Evolutionary conservation across 441 rosid genomes (phyloP).

Genomic region (Biscutella laevigata): DNA sequence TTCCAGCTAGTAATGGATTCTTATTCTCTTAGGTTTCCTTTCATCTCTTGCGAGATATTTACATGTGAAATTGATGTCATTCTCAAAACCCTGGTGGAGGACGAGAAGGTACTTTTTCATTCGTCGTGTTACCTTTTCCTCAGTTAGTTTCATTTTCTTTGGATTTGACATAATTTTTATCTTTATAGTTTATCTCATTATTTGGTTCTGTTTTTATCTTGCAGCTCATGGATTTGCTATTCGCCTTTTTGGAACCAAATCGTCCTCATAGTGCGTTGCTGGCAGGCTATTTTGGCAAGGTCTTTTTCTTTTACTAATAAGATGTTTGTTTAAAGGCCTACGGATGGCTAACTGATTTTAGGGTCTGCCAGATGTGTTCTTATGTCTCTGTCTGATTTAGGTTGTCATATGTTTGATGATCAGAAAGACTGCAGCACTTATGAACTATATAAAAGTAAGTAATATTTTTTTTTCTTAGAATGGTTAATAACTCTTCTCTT

Average conservation of each 20-base stretch:
- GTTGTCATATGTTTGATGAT: conserved; percentile 89
- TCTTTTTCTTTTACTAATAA: conserved; percentile 16
- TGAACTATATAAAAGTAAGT: conserved; percentile 88
- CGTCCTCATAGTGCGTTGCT: conserved; percentile 80
- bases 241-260: conserved; percentile 84
- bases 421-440: conserved; percentile 76
- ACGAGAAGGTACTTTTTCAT: conserved; percentile 55
- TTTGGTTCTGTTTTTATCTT: conserved; percentile 3
- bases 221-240: conserved; percentile 88
- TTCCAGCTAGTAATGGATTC: background rate
- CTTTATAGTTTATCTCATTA: background rate
- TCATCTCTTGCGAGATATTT: conserved; percentile 89
- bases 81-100: conserved; percentile 81
- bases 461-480: background rate
- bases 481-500: background rate
- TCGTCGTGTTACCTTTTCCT: too few species aligned
- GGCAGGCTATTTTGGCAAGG: conserved; percentile 99
- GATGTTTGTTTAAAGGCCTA: background rate
- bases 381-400: conserved; percentile 32
- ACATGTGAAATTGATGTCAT: conserved; percentile 96
- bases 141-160: background rate
- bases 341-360: background rate
- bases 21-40: conserved; percentile 66
- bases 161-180: background rate
- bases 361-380: conserved; percentile 3